These are phyloP conservation scores for Exophiala dermatitidis DNA, from an alignment of 2,329 filamentous ascomycete species.

Conservation along the genomic window DNA sequence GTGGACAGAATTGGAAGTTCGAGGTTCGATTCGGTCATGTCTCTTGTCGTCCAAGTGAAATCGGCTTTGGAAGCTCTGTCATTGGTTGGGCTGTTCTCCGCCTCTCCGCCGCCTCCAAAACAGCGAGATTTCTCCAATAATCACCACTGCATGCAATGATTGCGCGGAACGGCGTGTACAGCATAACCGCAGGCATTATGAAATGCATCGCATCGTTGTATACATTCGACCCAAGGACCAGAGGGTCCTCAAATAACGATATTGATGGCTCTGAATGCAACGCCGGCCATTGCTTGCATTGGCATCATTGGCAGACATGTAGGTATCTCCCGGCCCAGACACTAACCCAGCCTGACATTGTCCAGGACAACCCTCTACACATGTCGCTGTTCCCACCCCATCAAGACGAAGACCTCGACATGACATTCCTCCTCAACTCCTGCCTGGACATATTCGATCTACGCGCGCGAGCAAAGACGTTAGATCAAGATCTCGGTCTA, in stretches of 20 bases:
- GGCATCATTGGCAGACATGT: conserved; percentile 92
- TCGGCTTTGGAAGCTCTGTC: conserved; percentile 13
- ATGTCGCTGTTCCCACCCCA: conserved; percentile 80
- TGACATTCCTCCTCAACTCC: conserved; percentile 81
- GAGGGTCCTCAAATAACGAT: too few relatives aligned
- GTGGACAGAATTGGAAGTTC: not conserved
- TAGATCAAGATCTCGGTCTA: conserved; percentile 80
- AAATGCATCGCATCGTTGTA: too few relatives aligned
- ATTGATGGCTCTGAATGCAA: conserved; percentile 28
- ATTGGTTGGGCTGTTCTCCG: conserved; percentile 11
- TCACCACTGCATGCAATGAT: not conserved
- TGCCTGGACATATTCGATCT: conserved; percentile 92
- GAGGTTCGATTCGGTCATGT: conserved; percentile 16
- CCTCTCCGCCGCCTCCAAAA: not conserved
- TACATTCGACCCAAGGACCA: not conserved
- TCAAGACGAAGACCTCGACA: conserved; percentile 63
- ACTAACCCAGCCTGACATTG: not conserved
- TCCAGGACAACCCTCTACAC: conserved; percentile 90
- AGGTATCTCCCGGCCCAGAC: conserved; percentile 30
- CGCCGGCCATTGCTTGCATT: conserved; percentile 81
- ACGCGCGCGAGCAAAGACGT: conserved; percentile 63
- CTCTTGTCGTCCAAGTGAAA: conserved; percentile 2
- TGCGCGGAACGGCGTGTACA: too few relatives aligned
- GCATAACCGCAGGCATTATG: too few relatives aligned
- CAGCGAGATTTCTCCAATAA: conserved; percentile 3